These are phyloP conservation scores for Strombidium stylifer DNA, from an alignment of 73 alveolate species.

Conservation along the genomic window DNA sequence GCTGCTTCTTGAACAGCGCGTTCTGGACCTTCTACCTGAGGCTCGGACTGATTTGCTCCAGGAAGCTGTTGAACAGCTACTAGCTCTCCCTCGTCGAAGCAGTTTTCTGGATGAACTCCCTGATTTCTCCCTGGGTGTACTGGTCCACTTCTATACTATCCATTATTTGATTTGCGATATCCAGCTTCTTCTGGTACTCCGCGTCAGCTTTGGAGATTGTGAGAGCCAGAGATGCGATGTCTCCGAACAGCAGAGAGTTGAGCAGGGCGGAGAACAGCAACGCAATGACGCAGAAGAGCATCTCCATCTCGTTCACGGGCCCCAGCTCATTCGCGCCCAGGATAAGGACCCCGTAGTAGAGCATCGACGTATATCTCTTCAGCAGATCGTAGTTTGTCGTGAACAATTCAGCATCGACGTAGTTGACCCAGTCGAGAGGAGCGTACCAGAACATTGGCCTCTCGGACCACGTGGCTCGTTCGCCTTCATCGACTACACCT, in stretches of 20 bases:
- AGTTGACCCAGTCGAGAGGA: too few species aligned
- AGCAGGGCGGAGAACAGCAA: constrained; percentile 37
- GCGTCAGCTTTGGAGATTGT: constrained; percentile 18
- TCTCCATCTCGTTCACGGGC: constrained; percentile 34
- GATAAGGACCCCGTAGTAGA: constrained; percentile 53
- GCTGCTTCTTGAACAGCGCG: constrained; percentile 16
- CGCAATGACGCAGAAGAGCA: constrained; percentile 15
- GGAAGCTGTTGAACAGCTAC: constrained; percentile 27
- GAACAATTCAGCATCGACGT: too few species aligned
- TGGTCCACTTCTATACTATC: constrained; percentile 25
- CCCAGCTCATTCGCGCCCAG: constrained; percentile 56
- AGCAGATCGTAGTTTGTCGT: too few species aligned
- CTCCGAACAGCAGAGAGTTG: constrained; percentile 46
- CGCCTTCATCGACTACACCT: too few species aligned
- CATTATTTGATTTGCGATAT: constrained; percentile 54
- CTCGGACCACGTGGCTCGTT: too few species aligned
- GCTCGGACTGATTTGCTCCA: constrained; percentile 44
- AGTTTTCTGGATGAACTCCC: constrained; percentile 26
- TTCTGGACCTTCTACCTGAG: constrained; percentile 32
- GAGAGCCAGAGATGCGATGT: constrained; percentile 48
- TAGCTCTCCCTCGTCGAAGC: constrained; percentile 33
- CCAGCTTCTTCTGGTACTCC: constrained; percentile 41
- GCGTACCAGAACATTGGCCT: too few species aligned
- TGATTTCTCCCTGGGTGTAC: constrained; percentile 18
- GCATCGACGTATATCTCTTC: too few species aligned